Percentiles rank a stretch among this genome's conserved stretches.
Evolutionary conservation across 208 protist species (phyloP).

Genomic region (Acanthamoeba lenticulata): DNA sequence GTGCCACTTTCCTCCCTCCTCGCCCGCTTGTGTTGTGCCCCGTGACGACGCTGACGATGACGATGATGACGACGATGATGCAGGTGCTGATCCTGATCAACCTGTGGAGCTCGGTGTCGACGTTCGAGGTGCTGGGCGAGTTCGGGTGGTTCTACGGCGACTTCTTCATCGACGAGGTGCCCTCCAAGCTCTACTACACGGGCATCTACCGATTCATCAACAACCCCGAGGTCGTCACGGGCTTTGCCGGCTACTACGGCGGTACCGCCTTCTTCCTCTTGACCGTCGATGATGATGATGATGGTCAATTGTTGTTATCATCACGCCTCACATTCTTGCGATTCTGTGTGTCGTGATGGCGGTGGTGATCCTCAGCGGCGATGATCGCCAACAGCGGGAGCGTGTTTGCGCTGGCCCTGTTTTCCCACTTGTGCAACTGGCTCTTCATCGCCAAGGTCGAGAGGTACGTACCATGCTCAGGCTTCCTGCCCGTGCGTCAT

Average conservation of each 20-base stretch:
- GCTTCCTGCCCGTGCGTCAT: too few species aligned
- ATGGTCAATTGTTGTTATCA: too few species aligned
- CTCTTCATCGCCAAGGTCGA: slow-evolving; percentile 91
- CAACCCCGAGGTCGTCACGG: slow-evolving; percentile 93
- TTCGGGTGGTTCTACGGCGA: slow-evolving; percentile 95
- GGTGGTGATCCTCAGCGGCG: slow-evolving; percentile 72
- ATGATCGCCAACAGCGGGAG: slow-evolving; percentile 89
- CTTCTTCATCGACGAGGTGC: slow-evolving; percentile 86
- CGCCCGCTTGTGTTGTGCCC: too few species aligned
- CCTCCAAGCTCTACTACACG: slow-evolving; percentile 90
- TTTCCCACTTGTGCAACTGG: slow-evolving; percentile 88
- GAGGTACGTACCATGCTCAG: slow-evolving; percentile 62
- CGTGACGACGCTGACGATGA: too few species aligned
- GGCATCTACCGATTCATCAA: slow-evolving; percentile 96
- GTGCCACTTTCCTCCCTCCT: too few species aligned
- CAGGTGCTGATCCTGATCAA: slow-evolving; percentile 89
- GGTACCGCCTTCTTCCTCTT: background rate
- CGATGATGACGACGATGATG: too few species aligned
- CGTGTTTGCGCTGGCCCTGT: slow-evolving; percentile 88
- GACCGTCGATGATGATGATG: too few species aligned
- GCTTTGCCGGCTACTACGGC: slow-evolving; percentile 92
- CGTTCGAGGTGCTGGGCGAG: slow-evolving; percentile 91
- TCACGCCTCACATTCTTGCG: background rate
- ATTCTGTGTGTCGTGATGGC: background rate
- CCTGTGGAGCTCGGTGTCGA: slow-evolving; percentile 87